Evolutionary conservation across 1,284 basidiomycete genomes (phyloP), one percentile per base, ranked within the genome.

Genomic region (Apiotrichum montevideense): DNA sequence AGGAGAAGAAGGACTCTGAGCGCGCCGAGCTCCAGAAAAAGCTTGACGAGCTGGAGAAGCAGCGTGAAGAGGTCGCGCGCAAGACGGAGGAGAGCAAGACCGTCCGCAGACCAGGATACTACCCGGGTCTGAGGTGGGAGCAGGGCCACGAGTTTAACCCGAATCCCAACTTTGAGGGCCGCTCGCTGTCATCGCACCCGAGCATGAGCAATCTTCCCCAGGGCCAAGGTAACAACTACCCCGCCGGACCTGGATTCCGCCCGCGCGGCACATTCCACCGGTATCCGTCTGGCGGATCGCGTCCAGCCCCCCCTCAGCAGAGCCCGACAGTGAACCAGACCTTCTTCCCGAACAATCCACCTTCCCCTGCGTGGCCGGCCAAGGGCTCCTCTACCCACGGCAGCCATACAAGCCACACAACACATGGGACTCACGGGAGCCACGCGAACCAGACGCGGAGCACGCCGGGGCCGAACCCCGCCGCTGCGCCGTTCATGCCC

Each of bases 1-100:
- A 85, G 78, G 72, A 72, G 40, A 72, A 69, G 63, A 69, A 70
- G 57, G 68, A 71, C 41, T 59, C 61, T 9, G 75, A 77, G 57
- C 68, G 66, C 34, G 58, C 62, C 21, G 73, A 76, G 48, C 56
- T 77, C 13, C 66, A 71, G 54, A 66, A 64, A 47, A 59, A 63
- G 42, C 54, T 76, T 8, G 70, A 72, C 35, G 73, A 74, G n/a
- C 61, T 77, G 11, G 70, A 72, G 48, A 57, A 52, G 34, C 65
- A 70, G 59, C 52, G 63, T 10, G 66, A 69, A 47, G 72, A 75
- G 44, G 61, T 65, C 1, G 72, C 71, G 48, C 65, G 68, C 53
- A 63, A 65, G 47, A 66, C 65, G n/a, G 73, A 73, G 33, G 66
- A 70, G 51, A 65, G 66, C 14, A 59, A 59, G 47, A 51, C 58